A percentile compares a stretch with the other conserved stretches of the same genome.
These are phyloP conservation scores for Wickerhamomyces sp. DNA, from an alignment of 1,139 yeast genomes.

Conservation along the genomic window DNA sequence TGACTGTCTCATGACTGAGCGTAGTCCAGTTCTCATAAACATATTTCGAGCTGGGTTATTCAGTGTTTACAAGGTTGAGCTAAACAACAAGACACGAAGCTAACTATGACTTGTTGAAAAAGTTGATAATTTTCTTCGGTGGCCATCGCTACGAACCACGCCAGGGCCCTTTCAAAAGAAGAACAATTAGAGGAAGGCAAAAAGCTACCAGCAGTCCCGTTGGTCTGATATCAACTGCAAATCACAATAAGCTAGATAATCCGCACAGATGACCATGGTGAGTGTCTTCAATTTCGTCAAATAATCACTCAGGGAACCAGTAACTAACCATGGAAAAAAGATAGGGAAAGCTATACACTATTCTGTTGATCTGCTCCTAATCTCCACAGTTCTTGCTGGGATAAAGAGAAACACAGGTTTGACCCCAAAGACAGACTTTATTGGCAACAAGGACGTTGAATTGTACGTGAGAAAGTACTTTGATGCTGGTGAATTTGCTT, in stretches of 20 bases:
- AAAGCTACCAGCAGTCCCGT: no score
- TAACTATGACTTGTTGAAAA: no score
- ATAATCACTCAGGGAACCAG: not conserved
- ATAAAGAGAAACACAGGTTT: constrained; percentile 85
- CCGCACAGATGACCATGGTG: not conserved
- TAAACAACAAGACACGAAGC: no score
- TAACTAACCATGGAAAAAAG: constrained; percentile 16
- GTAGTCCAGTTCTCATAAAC: constrained; percentile 1
- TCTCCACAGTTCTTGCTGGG: constrained; percentile 86
- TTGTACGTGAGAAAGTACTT: constrained; percentile 63
- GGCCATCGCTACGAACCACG: not conserved
- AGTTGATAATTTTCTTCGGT: no score
- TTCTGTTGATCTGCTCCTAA: constrained; percentile 67
- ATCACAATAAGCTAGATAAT: no score
- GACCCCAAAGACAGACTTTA: constrained; percentile 39
- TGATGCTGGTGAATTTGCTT: constrained; percentile 78
- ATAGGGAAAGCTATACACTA: constrained; percentile 62
- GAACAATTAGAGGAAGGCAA: not conserved
- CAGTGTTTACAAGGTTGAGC: no score
- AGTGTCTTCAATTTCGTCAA: not conserved
- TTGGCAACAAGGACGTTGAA: constrained; percentile 46
- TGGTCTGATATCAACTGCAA: no score
- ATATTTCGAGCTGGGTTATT: not conserved
- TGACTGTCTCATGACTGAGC: not conserved
- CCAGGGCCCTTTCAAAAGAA: not conserved